Evolutionary conservation across 2,329 filamentous ascomycete species (phyloP), one percentile per base, ranked within the genome.

Genomic region (Botrytis galanthina): DNA sequence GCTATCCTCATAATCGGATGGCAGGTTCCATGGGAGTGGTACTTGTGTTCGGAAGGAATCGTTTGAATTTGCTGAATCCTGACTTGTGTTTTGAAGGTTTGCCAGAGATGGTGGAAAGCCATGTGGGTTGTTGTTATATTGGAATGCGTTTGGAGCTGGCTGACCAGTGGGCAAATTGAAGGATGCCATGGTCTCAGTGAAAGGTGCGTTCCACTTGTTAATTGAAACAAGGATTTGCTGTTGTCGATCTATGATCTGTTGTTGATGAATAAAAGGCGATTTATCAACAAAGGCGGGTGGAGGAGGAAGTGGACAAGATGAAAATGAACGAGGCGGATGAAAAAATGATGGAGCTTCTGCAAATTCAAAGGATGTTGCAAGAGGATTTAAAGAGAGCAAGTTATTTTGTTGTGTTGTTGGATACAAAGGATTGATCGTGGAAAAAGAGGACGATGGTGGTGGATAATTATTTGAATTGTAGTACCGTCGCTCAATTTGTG

Each of bases 11-110:
- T 70, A 72, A 26, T 74, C 72, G 14, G 39, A 66, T 22, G 61
- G 73, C 39, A 77, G 63, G 64, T 80, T 74, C 57, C 76, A 80
- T 18, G 76, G 66, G 20, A 76, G 59, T 20, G 78, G 78, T 6
- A 78, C 72, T 61, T 80, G 78, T 1, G 78, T 79, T 22, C 72
- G 63, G 39, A 80, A 64, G 16, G 77, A 78, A n/a, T 78, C 77
- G 29, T 69, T 69, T 16, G 66, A 69, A n/a, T 57, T 69, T 14
- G 66, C 48, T 16, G 66, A 69, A 42, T 69, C 66, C 20, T 42
- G 66, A 26, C 66, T 69, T 18, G 66, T 69, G 3, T 69, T 69
- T 42, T 57, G 66, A 10, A 69, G 66, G 22, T 29, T 69, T 32
- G 48, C 4, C 12, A 69, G n/a, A 18, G 66, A 57, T 26, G 48